Conservation (phyloP, 2,329 filamentous ascomycete species). For the Plenodomus lindquistii region DNA sequence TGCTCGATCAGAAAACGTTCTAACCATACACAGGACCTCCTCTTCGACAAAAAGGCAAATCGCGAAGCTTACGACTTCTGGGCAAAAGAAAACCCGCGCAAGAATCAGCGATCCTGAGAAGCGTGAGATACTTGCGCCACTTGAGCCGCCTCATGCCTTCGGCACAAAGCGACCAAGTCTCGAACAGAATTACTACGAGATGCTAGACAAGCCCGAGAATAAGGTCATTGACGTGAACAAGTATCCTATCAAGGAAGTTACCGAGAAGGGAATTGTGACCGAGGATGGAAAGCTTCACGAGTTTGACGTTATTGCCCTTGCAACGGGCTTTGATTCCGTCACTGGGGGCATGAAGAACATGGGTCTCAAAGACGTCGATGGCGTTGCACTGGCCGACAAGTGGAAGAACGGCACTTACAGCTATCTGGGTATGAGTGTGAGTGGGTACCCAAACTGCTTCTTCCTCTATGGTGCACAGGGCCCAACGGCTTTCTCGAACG, state of each 20-base stretch:
- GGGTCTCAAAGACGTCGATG: slow-evolving; percentile 44
- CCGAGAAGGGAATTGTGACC: slow-evolving; percentile 46
- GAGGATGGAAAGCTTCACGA: slow-evolving; percentile 47
- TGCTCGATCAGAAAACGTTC: not conserved
- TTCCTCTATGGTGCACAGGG: slow-evolving; percentile 51
- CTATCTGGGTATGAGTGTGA: slow-evolving; percentile 49
- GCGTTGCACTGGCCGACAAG: slow-evolving; percentile 42
- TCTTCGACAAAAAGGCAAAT: slow-evolving; percentile 49
- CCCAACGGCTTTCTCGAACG: slow-evolving; percentile 53
- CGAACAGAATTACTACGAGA: slow-evolving; percentile 54
- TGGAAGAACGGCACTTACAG: slow-evolving; percentile 49
- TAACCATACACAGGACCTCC: slow-evolving; percentile 44
- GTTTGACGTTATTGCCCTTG: slow-evolving; percentile 51
- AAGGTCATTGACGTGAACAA: slow-evolving; percentile 49
- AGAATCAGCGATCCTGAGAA: slow-evolving; percentile 51
- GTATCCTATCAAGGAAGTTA: slow-evolving; percentile 46
- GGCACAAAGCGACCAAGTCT: slow-evolving; percentile 53
- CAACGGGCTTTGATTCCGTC: slow-evolving; percentile 53
- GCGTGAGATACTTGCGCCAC: slow-evolving; percentile 52
- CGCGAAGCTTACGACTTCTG: slow-evolving; percentile 53
- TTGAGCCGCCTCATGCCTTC: slow-evolving; percentile 50
- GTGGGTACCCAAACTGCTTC: slow-evolving; percentile 36
- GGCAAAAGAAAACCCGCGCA: slow-evolving; percentile 49
- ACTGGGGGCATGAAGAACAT: slow-evolving; percentile 49
- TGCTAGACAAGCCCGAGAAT: slow-evolving; percentile 49